Evolutionary conservation across 495 filamentous ascomycete species (phyloP), one percentile per base, ranked within the genome.

Genomic region (Aspergillus nidulans): DNA sequence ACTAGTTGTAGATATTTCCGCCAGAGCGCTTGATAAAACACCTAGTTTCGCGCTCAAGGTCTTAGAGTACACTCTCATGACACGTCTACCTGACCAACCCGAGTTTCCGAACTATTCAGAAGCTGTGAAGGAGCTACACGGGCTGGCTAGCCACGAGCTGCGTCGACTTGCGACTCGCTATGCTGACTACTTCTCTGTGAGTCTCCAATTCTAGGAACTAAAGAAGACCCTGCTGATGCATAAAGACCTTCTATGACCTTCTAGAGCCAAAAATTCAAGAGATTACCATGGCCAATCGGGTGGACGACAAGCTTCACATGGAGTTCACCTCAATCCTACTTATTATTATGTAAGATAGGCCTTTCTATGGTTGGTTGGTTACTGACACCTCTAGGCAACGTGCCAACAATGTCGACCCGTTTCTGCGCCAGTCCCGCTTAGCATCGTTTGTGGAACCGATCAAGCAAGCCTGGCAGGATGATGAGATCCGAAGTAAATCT

Each of bases 111-210:
- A 80, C 20, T 97, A 92, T 70, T 88, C 87, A 6, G 95, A 97
- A 55, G 90, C 94, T n/a, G 86, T 96, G 21, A 90, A 90, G 55
- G 89, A 92, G 49, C 78, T 98, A 2, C 90, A 96, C 65, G 80
- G 76, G 0, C 78, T 91, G 55, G 85, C 89, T 50, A 90, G 87
- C 69, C 81, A 89, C 55, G 91, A 97, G 68, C 78, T 97, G 50
- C 91, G 95, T 53, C 82, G 89, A 32, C 79, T 99, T 4, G 94
- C 94, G 4, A 84, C 88, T 59, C 90, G 88, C 52, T 96, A 96
- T 79, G 83, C 95, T 0, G 87, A 96, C 63, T 85, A 94, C 59
- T 82, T 99, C 51, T 76, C 92, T 49, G 83, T 86, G 64, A 69
- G 82, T 55, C 10, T 3, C 53, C 20, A 39, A 15, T 55, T 44